phyloP scores from a whole-genome alignment of 345 rosid species.

The Brassica juncea region DNA sequence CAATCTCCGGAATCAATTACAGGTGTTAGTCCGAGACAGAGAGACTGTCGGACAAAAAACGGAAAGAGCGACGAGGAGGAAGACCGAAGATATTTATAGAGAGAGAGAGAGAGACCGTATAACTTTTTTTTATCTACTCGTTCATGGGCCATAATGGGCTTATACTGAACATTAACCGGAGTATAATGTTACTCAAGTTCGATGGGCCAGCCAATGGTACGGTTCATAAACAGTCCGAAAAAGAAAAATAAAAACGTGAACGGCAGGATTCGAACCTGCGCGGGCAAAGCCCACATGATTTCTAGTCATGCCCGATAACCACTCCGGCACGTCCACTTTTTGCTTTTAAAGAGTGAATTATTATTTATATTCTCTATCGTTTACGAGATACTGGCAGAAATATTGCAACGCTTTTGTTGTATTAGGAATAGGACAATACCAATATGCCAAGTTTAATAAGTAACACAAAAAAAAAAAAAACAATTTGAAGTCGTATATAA shows the following conservation, averaged over 20 bases:
- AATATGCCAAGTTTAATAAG: neutral
- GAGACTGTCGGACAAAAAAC: conserved; percentile 3
- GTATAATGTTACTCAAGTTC: neutral
- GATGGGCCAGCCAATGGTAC: neutral
- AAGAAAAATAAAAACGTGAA: conserved; percentile 16
- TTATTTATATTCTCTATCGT: too few species aligned
- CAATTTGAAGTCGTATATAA: neutral
- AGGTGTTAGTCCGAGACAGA: conserved; percentile 16
- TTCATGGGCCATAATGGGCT: conserved; percentile 28
- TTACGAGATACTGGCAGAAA: neutral
- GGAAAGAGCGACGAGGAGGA: conserved; percentile 3
- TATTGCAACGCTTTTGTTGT: neutral
- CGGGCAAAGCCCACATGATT: conserved; percentile 42
- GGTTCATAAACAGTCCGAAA: neutral
- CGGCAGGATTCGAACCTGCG: conserved; percentile 89
- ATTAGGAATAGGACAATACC: neutral
- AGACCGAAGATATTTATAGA: conserved; percentile 9
- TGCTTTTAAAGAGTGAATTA: neutral
- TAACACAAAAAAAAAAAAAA: neutral
- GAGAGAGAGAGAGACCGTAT: too few species aligned
- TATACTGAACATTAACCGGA: neutral
- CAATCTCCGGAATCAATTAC: conserved; percentile 17
- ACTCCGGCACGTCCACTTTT: conserved; percentile 43
- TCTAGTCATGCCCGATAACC: conserved; percentile 80
- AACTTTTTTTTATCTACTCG: too few species aligned